These are phyloP conservation scores for Dendrothele bispora DNA, from an alignment of 768 basidiomycete species.

Conservation along the genomic window DNA sequence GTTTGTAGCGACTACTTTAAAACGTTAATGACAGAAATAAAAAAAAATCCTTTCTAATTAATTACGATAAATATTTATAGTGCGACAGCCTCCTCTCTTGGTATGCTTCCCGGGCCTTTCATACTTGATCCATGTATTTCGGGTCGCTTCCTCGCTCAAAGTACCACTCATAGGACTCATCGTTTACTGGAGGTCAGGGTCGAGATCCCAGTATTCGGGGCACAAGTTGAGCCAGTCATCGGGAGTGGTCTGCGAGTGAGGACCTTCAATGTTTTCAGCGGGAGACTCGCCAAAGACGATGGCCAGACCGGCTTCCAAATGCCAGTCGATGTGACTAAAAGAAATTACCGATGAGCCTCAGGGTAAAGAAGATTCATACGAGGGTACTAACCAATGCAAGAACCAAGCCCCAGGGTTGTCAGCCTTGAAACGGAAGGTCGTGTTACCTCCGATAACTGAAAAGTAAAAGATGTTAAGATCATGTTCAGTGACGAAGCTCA, in stretches of 20 bases:
- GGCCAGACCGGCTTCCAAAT: slow-evolving; percentile 17
- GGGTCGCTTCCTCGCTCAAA: too few relatives aligned
- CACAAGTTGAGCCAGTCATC: slow-evolving; percentile 7
- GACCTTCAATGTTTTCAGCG: slow-evolving; percentile 4
- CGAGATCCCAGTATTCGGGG: slow-evolving; percentile 7
- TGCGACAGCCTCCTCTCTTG: too few relatives aligned
- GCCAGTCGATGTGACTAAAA: too few relatives aligned
- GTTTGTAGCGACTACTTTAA: too few relatives aligned
- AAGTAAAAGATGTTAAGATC: neutral
- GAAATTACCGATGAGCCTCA: too few relatives aligned
- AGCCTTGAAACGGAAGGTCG: slow-evolving; percentile 34
- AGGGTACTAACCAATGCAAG: slow-evolving; percentile 40
- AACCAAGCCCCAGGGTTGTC: slow-evolving; percentile 66
- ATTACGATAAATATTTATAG: too few relatives aligned
- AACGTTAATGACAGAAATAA: too few relatives aligned
- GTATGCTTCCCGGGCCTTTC: too few relatives aligned
- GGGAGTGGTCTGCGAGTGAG: slow-evolving; percentile 7
- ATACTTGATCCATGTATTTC: too few relatives aligned
- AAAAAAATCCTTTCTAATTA: too few relatives aligned
- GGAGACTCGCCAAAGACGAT: slow-evolving; percentile 13
- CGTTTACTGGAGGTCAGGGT: slow-evolving; percentile 8
- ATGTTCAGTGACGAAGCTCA: neutral
- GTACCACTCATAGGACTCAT: too few relatives aligned
- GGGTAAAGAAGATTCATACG: too few relatives aligned
- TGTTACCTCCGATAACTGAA: slow-evolving; percentile 32